A percentile compares a stretch with the other conserved stretches of the same genome.
Evolutionary conservation across 164 flowering plant species (phyloP).

Genomic region (Brasenia schreberi): DNA sequence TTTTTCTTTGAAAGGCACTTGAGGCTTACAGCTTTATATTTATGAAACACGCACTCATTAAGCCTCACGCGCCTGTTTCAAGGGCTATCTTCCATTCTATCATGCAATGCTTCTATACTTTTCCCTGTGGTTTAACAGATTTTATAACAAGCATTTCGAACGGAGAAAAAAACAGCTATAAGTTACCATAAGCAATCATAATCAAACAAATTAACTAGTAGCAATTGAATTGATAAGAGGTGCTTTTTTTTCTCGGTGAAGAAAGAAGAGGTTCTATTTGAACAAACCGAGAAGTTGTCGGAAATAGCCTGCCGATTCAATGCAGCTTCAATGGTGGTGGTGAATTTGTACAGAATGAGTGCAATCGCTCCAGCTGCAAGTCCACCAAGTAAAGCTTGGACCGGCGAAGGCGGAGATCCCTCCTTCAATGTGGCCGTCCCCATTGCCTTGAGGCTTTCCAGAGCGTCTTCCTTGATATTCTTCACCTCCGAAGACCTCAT

Average conservation of each 20-base stretch:
- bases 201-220: neutral
- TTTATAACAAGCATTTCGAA: too few relatives aligned
- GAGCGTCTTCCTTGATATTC: slow-evolving; percentile 65
- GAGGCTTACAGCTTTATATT: too few relatives aligned
- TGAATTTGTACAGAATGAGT: slow-evolving; percentile 70
- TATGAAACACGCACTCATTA: too few relatives aligned
- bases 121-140: too few relatives aligned
- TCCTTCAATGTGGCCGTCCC: slow-evolving; percentile 29
- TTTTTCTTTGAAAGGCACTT: too few relatives aligned
- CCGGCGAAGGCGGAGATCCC: slow-evolving; percentile 51
- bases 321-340: slow-evolving; percentile 63
- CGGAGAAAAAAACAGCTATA: too few relatives aligned
- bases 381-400: slow-evolving; percentile 73
- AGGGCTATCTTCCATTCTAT: too few relatives aligned
- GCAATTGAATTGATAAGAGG: neutral
- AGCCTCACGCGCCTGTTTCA: too few relatives aligned
- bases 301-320: slow-evolving; percentile 75
- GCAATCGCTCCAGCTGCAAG: slow-evolving; percentile 75
- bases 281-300: slow-evolving; percentile 68
- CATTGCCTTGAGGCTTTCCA: slow-evolving; percentile 68
- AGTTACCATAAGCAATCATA: neutral
- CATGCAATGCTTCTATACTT: too few relatives aligned
- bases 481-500: slow-evolving; percentile 57
- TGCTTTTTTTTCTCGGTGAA: neutral
- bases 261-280: neutral